A percentile compares a stretch with the other conserved stretches of the same genome.
Evolutionary conservation across 345 rosid species (phyloP).

Genomic region (Eucalyptus sp.): DNA sequence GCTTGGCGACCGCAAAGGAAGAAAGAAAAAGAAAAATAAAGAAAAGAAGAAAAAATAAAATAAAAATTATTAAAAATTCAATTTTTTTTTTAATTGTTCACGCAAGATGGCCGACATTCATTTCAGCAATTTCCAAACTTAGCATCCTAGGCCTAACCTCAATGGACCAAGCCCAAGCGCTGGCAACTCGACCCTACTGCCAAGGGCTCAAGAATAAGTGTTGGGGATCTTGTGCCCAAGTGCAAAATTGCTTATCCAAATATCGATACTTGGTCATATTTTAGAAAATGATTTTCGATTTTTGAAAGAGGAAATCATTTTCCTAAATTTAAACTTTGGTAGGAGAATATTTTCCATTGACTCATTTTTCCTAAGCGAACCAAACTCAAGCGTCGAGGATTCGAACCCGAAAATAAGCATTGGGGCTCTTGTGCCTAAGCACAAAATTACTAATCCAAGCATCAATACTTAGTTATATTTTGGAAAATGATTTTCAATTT

Average conservation of each 20-base stretch:
- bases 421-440: background rate
- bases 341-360: background rate
- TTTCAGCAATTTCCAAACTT: background rate
- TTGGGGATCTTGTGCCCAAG: background rate
- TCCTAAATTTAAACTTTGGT: background rate
- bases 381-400: background rate
- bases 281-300: background rate
- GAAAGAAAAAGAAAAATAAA: background rate
- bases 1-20: background rate
- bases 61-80: no score
- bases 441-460: background rate
- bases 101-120: rapidly evolving
- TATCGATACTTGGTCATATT: no score
- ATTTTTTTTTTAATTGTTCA: background rate
- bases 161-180: background rate
- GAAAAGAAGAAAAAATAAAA: background rate
- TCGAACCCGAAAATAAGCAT: background rate
- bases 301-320: background rate
- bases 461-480: no score
- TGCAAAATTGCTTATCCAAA: background rate
- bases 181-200: background rate
- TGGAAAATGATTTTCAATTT: background rate
- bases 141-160: background rate
- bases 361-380: background rate
- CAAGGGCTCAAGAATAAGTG: background rate